Evolutionary conservation across 2,329 filamentous ascomycete species (phyloP).

Genomic region (Bertia moriformis): DNA sequence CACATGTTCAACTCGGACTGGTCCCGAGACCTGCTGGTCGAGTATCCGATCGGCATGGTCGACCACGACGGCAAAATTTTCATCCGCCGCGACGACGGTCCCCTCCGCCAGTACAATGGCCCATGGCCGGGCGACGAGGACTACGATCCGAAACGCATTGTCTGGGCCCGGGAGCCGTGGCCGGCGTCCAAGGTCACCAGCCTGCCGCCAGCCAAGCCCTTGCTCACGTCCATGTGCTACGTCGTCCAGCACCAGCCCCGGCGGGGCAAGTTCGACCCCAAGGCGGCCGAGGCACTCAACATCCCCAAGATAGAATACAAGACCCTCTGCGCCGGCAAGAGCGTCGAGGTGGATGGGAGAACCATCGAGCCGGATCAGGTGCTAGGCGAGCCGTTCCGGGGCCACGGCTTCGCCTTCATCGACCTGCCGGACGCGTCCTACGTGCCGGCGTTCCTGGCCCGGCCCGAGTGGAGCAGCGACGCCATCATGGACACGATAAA

Average conservation of each 20-base stretch:
- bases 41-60: slow-evolving; percentile 52
- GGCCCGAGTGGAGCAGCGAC: slow-evolving; percentile 56
- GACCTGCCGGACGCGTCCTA: slow-evolving; percentile 64
- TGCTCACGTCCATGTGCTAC: slow-evolving; percentile 64
- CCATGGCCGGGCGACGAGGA: slow-evolving; percentile 39
- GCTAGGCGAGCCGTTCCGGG: slow-evolving; percentile 49
- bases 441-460: slow-evolving; percentile 51
- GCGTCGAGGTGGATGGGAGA: slow-evolving; percentile 49
- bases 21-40: slow-evolving; percentile 55
- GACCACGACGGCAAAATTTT: slow-evolving; percentile 58
- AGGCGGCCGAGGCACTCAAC: slow-evolving; percentile 48
- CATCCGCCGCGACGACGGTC: slow-evolving; percentile 46
- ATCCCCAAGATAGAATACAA: slow-evolving; percentile 44
- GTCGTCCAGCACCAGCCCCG: slow-evolving; percentile 64
- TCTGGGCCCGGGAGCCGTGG: slow-evolving; percentile 66
- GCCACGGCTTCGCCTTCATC: slow-evolving; percentile 63
- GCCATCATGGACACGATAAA: slow-evolving; percentile 53
- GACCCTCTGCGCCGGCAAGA: slow-evolving; percentile 45
- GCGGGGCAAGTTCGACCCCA: slow-evolving; percentile 66
- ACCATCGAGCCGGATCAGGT: slow-evolving; percentile 72
- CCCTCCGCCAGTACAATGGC: slow-evolving; percentile 56
- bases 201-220: slow-evolving; percentile 56
- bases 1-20: slow-evolving; percentile 71
- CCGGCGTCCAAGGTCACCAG: slow-evolving; percentile 48
- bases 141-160: slow-evolving; percentile 47